These are phyloP conservation scores for Chrysoporthe deuterocubensis DNA, from an alignment of 2,329 filamentous ascomycete species.

Conservation along the genomic window DNA sequence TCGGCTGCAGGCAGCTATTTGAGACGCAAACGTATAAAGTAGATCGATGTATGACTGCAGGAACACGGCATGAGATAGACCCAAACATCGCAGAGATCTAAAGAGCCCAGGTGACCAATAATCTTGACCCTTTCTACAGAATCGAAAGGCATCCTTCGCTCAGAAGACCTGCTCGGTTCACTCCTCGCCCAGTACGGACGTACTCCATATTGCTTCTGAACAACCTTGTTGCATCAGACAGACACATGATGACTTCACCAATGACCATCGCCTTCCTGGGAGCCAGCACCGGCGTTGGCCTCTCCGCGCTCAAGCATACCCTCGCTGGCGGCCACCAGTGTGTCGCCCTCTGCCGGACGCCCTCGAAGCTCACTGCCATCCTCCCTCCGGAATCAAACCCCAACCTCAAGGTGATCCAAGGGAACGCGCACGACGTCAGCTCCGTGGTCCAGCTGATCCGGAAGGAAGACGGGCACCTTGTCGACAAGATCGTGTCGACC, in stretches of 20 bases:
- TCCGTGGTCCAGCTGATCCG: slow-evolving; percentile 43
- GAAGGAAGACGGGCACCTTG: slow-evolving; percentile 38
- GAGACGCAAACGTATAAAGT: neutral
- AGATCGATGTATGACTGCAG: neutral
- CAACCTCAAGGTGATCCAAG: slow-evolving; percentile 50
- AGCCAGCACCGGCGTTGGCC: slow-evolving; percentile 54
- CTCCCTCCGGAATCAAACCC: slow-evolving; percentile 37
- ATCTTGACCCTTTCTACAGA: too few relatives aligned
- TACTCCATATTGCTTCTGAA: neutral
- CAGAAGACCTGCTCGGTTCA: neutral
- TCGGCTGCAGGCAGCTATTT: neutral
- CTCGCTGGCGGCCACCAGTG: slow-evolving; percentile 52
- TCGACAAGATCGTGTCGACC: slow-evolving; percentile 52
- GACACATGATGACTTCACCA: slow-evolving; percentile 22
- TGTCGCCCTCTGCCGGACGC: slow-evolving; percentile 54
- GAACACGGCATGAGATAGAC: neutral
- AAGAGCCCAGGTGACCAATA: neutral
- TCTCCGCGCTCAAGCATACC: slow-evolving; percentile 49
- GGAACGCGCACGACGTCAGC: slow-evolving; percentile 50
- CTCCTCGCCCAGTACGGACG: neutral
- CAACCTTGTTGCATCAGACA: neutral
- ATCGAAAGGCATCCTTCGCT: neutral
- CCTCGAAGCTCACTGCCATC: slow-evolving; percentile 49
- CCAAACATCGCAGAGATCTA: neutral
- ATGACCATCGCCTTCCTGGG: slow-evolving; percentile 58